phyloP scores from a whole-genome alignment of 2,329 filamentous ascomycete species.

The Sarocladiaceae sp. region DNA sequence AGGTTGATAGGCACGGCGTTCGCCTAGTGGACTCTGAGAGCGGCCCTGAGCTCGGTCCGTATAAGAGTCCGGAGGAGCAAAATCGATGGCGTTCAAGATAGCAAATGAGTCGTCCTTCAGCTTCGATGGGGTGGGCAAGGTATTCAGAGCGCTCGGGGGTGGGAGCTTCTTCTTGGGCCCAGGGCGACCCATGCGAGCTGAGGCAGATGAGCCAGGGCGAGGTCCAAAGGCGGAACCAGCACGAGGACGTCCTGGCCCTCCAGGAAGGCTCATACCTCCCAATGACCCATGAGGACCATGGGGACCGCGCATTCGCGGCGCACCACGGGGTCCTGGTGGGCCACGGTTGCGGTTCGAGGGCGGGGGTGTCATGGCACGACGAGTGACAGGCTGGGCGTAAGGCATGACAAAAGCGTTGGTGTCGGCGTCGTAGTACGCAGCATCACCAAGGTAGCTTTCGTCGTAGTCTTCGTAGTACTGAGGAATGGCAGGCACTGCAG shows the following conservation, averaged over 20 bases:
- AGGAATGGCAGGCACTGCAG: slow-evolving; percentile 33
- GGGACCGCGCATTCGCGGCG: slow-evolving; percentile 20
- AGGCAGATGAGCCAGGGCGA: slow-evolving; percentile 63
- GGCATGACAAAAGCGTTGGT: slow-evolving; percentile 72
- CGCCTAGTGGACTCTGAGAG: slow-evolving; percentile 59
- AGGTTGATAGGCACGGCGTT: slow-evolving; percentile 70
- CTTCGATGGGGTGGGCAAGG: slow-evolving; percentile 80
- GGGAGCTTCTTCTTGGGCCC: slow-evolving; percentile 49
- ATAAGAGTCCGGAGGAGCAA: slow-evolving; percentile 71
- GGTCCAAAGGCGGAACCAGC: slow-evolving; percentile 39
- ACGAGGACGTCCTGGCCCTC: slow-evolving; percentile 52
- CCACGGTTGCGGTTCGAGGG: slow-evolving; percentile 52
- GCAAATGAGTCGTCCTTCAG: slow-evolving; percentile 78
- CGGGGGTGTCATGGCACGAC: slow-evolving; percentile 94
- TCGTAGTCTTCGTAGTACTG: slow-evolving; percentile 75
- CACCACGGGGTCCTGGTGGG: slow-evolving; percentile 24
- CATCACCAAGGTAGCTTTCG: slow-evolving; percentile 59
- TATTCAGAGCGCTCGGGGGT: slow-evolving; percentile 68
- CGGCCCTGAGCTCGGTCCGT: slow-evolving; percentile 67
- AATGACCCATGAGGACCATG: slow-evolving; percentile 45
- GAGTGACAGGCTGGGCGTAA: slow-evolving; percentile 78
- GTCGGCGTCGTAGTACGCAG: slow-evolving; percentile 61
- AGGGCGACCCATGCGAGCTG: slow-evolving; percentile 38
- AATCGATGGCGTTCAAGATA: slow-evolving; percentile 67
- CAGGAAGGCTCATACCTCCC: slow-evolving; percentile 42